phyloP scores from a whole-genome alignment of 1,284 basidiomycete species.

The Moniliophthora roreri region DNA sequence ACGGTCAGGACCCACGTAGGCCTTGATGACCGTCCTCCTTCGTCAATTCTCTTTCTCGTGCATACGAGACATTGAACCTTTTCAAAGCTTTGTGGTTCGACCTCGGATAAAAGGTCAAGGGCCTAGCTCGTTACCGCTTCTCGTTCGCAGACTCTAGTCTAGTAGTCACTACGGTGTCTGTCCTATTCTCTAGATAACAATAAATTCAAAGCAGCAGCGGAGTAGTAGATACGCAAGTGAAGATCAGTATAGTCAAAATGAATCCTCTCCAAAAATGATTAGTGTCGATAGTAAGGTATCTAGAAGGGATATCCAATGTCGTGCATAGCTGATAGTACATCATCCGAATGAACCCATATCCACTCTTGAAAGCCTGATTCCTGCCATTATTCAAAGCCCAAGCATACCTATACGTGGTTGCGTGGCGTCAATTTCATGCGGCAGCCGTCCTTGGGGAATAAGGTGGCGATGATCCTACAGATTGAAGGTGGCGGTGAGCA shows the following conservation, averaged over 20 bases:
- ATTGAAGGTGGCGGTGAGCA: conserved; percentile 3
- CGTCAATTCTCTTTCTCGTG: conserved; percentile 52
- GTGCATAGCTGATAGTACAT: background rate
- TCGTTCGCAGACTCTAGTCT: conserved; percentile 38
- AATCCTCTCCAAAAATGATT: background rate
- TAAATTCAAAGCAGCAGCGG: background rate
- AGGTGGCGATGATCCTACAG: conserved; percentile 81
- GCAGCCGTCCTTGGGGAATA: conserved; percentile 95
- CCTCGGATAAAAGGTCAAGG: conserved; percentile 51
- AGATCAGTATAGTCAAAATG: background rate
- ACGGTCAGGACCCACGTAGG: conserved; percentile 28
- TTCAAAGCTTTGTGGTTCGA: conserved; percentile 63
- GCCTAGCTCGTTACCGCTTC: conserved; percentile 52
- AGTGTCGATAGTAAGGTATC: no score
- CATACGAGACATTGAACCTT: conserved; percentile 49
- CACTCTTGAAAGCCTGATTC: no score
- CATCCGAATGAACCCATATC: background rate
- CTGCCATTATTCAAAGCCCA: background rate
- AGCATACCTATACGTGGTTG: conserved; percentile 7
- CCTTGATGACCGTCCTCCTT: conserved; percentile 45
- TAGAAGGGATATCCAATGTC: background rate
- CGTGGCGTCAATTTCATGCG: conserved; percentile 75
- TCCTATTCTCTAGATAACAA: no score
- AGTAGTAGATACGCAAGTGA: background rate
- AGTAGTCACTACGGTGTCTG: background rate